A percentile compares a stretch with the other conserved stretches of the same genome.
These are phyloP conservation scores for Penicillium vulpinum DNA, from an alignment of 2,329 filamentous ascomycete genomes.

Conservation along the genomic window DNA sequence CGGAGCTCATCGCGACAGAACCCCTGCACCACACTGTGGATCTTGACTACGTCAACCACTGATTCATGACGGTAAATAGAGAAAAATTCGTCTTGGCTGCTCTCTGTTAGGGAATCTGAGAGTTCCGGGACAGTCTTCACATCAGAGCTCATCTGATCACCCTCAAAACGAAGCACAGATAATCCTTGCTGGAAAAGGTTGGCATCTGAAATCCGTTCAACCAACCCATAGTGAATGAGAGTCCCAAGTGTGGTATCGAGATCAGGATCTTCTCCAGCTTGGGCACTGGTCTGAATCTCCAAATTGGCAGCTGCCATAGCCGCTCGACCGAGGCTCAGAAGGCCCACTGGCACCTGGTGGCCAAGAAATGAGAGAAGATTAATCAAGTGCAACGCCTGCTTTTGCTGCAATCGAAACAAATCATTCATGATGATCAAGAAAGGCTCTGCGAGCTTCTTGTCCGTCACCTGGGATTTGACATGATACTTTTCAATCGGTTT, in stretches of 20 bases:
- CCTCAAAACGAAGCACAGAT: slow-evolving; percentile 9
- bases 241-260: slow-evolving; percentile 49
- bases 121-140: slow-evolving; percentile 28
- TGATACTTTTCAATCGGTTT: slow-evolving; percentile 63
- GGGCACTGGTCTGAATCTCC: slow-evolving; percentile 41
- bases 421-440: slow-evolving; percentile 52
- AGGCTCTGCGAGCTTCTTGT: slow-evolving; percentile 55
- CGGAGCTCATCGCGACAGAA: slow-evolving; percentile 51
- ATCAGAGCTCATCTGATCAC: slow-evolving; percentile 26
- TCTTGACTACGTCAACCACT: slow-evolving; percentile 47
- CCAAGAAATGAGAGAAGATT: slow-evolving; percentile 66
- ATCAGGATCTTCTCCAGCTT: slow-evolving; percentile 38
- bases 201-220: slow-evolving; percentile 43
- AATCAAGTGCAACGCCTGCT: slow-evolving; percentile 64
- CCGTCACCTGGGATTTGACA: slow-evolving; percentile 57
- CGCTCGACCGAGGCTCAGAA: slow-evolving; percentile 57
- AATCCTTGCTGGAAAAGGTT: slow-evolving; percentile 26
- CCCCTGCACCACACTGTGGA: slow-evolving; percentile 50
- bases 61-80: slow-evolving; percentile 31
- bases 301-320: slow-evolving; percentile 35
- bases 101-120: slow-evolving; percentile 37
- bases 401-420: slow-evolving; percentile 41
- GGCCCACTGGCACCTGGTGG: slow-evolving; percentile 65
- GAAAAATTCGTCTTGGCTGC: slow-evolving; percentile 37
- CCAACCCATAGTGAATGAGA: slow-evolving; percentile 48